Percentiles rank a stretch among this genome's conserved stretches.
Conservation (phyloP, 345 rosid species). For the Orychophragmus violaceus region DNA sequence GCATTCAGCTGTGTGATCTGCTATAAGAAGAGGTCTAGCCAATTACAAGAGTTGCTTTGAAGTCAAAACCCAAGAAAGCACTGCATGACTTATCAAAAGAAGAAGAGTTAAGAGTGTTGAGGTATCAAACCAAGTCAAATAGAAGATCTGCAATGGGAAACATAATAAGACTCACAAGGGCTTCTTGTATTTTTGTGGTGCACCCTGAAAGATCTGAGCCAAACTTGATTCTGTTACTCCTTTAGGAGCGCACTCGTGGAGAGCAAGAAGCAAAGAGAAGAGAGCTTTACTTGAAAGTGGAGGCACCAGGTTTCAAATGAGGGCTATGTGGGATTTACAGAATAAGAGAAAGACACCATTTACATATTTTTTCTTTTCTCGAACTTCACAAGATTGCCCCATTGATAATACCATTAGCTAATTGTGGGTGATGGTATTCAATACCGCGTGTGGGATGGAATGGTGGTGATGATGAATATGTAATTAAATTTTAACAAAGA, state of each 20-base stretch:
- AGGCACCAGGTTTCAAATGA: neutral
- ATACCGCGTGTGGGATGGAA: neutral
- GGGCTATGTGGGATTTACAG: neutral
- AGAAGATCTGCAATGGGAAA: neutral
- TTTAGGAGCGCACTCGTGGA: neutral
- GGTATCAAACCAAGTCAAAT: neutral
- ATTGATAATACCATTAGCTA: neutral
- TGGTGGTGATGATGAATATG: neutral
- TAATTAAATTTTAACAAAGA: neutral
- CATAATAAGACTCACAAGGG: neutral
- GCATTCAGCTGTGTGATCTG: slow-evolving; percentile 15
- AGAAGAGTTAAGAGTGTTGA: no score
- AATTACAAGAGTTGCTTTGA: neutral
- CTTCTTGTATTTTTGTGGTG: neutral
- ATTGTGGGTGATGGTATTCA: neutral
- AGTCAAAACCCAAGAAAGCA: neutral
- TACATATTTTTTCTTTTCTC: neutral
- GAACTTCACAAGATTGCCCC: neutral
- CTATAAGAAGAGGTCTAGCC: slow-evolving; percentile 12
- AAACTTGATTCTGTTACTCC: neutral
- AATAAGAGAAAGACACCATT: neutral
- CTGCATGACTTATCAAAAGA: neutral
- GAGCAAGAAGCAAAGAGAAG: neutral
- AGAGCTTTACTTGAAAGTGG: neutral
- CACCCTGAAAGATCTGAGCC: neutral